phyloP scores from a whole-genome alignment of 306 rosid species.

The Malus orientalis region DNA sequence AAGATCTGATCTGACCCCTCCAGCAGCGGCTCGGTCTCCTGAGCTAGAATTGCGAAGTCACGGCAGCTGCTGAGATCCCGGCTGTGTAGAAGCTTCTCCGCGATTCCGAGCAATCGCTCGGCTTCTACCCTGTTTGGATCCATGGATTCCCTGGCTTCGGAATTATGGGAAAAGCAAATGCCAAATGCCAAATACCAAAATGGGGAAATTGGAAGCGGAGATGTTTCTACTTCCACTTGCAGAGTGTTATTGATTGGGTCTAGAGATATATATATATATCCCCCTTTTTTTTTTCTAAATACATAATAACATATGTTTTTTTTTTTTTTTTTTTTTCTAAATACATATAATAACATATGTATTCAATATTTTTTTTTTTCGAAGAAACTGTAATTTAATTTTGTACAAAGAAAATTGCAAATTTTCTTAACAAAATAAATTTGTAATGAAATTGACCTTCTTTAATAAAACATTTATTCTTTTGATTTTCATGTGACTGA shows the following conservation, averaged over 20 bases:
- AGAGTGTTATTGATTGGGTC: neutral
- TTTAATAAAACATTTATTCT: no score
- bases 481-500: no score
- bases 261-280: no score
- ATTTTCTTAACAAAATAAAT: no score
- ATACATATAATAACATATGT: no score
- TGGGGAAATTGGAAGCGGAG: neutral
- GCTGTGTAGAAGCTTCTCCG: conserved; percentile 61
- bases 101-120: conserved; percentile 67
- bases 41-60: conserved; percentile 76
- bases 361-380: no score
- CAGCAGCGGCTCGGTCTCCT: conserved; percentile 76
- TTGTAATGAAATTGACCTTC: no score
- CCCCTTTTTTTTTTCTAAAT: no score
- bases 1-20: conserved; percentile 92
- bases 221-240: neutral
- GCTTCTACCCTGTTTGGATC: conserved; percentile 55
- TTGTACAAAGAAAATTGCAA: no score
- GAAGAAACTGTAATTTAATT: no score
- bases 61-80: conserved; percentile 69
- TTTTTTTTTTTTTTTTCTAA: no score
- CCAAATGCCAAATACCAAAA: neutral
- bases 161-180: neutral
- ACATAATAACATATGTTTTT: no score
- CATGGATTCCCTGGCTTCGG: conserved; percentile 3